phyloP scores from a whole-genome alignment of 2,329 filamentous ascomycete genomes.

The Cercospora zeae-maydis region DNA sequence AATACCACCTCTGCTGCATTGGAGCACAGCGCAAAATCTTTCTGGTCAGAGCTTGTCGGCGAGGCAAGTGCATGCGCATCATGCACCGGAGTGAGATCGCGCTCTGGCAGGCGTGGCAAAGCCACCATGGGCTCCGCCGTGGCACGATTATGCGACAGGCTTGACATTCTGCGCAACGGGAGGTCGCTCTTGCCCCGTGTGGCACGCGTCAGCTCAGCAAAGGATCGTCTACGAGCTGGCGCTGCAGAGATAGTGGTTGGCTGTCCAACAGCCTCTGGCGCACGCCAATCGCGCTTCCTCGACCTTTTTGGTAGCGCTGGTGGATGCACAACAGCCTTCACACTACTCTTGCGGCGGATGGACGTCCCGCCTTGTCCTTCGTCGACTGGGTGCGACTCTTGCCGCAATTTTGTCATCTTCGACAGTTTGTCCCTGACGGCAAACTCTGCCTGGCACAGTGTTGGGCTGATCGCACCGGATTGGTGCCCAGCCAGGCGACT shows the following conservation, averaged over 20 bases:
- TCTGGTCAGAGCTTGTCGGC: neutral
- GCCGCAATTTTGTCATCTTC: slow-evolving; percentile 4
- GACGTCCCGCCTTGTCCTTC: neutral
- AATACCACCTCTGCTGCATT: slow-evolving; percentile 49
- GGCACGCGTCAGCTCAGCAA: slow-evolving; percentile 2
- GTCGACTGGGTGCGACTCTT: neutral
- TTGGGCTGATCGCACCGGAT: slow-evolving; percentile 38
- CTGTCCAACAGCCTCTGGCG: neutral
- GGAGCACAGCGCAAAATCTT: slow-evolving; percentile 2
- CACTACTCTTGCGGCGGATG: slow-evolving; percentile 24
- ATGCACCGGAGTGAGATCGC: neutral
- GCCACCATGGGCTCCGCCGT: slow-evolving; percentile 1
- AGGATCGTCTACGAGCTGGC: slow-evolving; percentile 14
- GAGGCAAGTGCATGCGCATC: neutral
- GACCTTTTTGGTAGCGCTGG: slow-evolving; percentile 41
- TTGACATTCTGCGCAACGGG: slow-evolving; percentile 18
- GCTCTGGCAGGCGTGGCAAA: neutral
- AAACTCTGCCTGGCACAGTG: slow-evolving; percentile 46
- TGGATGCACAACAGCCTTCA: slow-evolving; percentile 33
- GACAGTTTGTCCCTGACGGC: slow-evolving; percentile 31
- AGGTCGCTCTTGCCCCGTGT: neutral
- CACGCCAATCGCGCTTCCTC: slow-evolving; percentile 40
- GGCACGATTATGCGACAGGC: slow-evolving; percentile 9
- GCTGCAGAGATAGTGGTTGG: neutral
- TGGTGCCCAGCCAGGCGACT: slow-evolving; percentile 27